Percentiles rank a stretch among this genome's conserved stretches.
phyloP scores from a whole-genome alignment of 495 filamentous ascomycete species.

The Lasiosphaeriaceae sp. region DNA sequence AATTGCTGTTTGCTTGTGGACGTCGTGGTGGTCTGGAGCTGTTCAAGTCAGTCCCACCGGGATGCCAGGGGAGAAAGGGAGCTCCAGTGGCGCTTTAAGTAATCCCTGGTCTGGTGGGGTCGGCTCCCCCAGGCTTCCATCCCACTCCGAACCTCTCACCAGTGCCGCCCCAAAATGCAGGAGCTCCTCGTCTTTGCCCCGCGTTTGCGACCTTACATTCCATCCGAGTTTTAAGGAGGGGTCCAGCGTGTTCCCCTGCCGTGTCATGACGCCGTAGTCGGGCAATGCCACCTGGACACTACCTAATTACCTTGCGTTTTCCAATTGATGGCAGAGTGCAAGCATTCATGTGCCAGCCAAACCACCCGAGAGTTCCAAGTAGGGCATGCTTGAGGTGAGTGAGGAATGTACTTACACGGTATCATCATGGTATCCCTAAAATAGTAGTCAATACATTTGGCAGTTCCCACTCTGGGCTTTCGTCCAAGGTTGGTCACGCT shows the following conservation, averaged over 20 bases:
- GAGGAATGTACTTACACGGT: too few relatives aligned
- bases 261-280: too few relatives aligned
- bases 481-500: neutral
- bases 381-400: too few relatives aligned
- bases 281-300: too few relatives aligned
- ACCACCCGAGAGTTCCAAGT: too few relatives aligned
- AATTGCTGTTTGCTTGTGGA: neutral
- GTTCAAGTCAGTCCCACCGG: neutral
- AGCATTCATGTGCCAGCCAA: too few relatives aligned
- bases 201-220: neutral
- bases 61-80: neutral
- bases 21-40: neutral
- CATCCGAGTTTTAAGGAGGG: too few relatives aligned
- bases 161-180: neutral
- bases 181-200: conserved; percentile 6
- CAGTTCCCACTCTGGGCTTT: neutral
- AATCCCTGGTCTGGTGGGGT: neutral
- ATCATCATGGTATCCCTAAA: too few relatives aligned
- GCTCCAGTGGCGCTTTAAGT: neutral
- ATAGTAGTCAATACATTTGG: too few relatives aligned
- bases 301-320: too few relatives aligned
- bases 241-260: too few relatives aligned
- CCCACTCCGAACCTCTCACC: neutral
- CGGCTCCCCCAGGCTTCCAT: neutral
- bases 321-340: too few relatives aligned